Percentiles rank a stretch among this genome's conserved stretches.
Conservation (phyloP, 306 rosid genomes). For the Phaseolus lunatus region DNA sequence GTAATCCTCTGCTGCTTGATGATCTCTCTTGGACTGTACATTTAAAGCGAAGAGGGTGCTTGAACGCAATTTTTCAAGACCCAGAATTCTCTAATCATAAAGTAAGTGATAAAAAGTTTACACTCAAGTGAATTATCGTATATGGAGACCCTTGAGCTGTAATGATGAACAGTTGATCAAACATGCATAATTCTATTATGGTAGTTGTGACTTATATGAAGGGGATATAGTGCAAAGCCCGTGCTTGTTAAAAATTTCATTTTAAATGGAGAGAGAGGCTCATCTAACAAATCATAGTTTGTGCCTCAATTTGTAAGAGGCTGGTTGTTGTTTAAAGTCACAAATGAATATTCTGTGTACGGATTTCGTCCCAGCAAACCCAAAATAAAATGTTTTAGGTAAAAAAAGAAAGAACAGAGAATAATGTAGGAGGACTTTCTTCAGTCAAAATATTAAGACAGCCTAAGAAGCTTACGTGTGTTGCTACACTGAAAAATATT, state of each 20-base stretch:
- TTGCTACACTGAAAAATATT: constrained; percentile 13
- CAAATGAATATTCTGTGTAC: not conserved
- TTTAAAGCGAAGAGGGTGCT: constrained; percentile 19
- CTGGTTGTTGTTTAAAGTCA: constrained; percentile 12
- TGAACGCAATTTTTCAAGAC: constrained; percentile 6
- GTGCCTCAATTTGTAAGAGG: not conserved
- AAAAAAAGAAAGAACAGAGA: not conserved
- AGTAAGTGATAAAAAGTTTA: constrained; percentile 4
- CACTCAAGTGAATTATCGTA: no score
- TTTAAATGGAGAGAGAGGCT: constrained; percentile 5
- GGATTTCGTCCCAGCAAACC: not conserved
- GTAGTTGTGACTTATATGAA: not conserved
- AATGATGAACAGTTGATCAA: not conserved
- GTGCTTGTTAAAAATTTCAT: not conserved
- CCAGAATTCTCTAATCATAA: constrained; percentile 14
- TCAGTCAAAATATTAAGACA: constrained; percentile 3
- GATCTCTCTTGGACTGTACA: constrained; percentile 71
- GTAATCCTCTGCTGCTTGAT: constrained; percentile 70
- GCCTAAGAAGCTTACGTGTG: constrained; percentile 5
- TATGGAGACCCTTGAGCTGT: no score
- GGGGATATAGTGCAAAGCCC: constrained; percentile 17
- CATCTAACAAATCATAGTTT: constrained; percentile 13
- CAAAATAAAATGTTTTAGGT: not conserved
- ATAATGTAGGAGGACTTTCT: not conserved
- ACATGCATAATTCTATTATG: not conserved